A percentile compares a stretch with the other conserved stretches of the same genome.
These are phyloP conservation scores for Aspergillus uvarum DNA, from an alignment of 2,329 filamentous ascomycete species.

Conservation along the genomic window DNA sequence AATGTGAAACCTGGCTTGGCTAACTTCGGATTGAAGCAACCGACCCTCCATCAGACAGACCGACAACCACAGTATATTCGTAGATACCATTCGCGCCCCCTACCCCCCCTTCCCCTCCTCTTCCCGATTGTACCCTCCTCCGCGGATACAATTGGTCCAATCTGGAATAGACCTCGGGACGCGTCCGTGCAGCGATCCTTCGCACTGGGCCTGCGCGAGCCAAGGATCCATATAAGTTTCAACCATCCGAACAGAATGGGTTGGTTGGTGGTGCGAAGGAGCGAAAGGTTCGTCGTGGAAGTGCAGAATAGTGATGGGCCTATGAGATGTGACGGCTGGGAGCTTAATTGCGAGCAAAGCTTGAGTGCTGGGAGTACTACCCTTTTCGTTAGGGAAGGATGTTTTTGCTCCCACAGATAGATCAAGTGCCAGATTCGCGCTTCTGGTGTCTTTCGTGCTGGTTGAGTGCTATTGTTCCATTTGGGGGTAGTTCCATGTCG, in stretches of 20 bases:
- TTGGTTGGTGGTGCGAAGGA: conserved; percentile 12
- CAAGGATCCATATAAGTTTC: conserved; percentile 42
- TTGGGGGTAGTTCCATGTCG: conserved; percentile 38
- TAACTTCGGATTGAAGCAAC: conserved; percentile 42
- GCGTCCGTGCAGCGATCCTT: conserved; percentile 35
- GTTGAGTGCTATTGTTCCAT: conserved; percentile 19
- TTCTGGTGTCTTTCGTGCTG: conserved; percentile 46
- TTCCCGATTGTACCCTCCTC: not conserved
- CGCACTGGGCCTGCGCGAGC: conserved; percentile 38
- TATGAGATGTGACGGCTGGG: not conserved
- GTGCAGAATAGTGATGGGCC: not conserved
- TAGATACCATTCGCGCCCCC: no score
- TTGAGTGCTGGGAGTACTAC: not conserved
- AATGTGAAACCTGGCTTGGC: conserved; percentile 43
- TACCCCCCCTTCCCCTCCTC: conserved; percentile 31
- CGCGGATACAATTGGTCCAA: conserved; percentile 5
- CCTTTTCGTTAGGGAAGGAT: not conserved
- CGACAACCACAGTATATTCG: no score
- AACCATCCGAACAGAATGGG: conserved; percentile 45
- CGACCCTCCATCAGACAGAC: conserved; percentile 28
- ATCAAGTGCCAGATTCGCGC: conserved; percentile 44
- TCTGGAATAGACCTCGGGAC: conserved; percentile 7
- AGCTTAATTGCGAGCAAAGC: not conserved
- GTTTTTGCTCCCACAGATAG: conserved; percentile 33
- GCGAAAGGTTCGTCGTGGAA: no score